Evolutionary conservation across 108 stramenopile species (phyloP).

Genomic region (Pseudonitzschia multiseries): DNA sequence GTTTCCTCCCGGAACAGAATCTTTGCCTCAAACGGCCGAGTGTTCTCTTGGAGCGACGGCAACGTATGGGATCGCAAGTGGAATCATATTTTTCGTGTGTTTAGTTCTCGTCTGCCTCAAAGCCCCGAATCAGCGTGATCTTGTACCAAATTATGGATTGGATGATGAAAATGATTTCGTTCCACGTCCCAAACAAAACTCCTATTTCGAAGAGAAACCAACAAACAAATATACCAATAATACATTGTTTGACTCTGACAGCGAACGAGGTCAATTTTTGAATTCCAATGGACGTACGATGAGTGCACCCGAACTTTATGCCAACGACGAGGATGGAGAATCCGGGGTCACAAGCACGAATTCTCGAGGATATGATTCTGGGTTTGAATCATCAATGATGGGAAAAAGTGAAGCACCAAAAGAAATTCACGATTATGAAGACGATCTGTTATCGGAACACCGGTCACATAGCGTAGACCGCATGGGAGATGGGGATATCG

Average conservation of each 20-base stretch:
- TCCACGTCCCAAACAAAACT: background rate
- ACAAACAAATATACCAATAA: background rate
- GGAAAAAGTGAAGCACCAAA: background rate
- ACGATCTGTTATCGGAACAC: constrained; percentile 11
- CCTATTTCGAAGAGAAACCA: background rate
- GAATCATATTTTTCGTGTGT: constrained; percentile 46
- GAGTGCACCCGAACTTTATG: background rate
- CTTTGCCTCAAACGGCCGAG: constrained; percentile 48
- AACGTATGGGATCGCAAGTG: constrained; percentile 46
- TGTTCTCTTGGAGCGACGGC: constrained; percentile 56
- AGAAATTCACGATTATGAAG: background rate
- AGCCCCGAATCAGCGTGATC: constrained; percentile 50
- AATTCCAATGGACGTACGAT: background rate
- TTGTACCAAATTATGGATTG: constrained; percentile 61
- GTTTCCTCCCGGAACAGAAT: constrained; percentile 47
- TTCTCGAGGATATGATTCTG: constrained; percentile 16
- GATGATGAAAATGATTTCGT: constrained; percentile 26
- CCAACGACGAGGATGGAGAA: background rate
- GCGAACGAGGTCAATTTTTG: background rate
- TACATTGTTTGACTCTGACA: constrained; percentile 10
- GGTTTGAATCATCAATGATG: constrained; percentile 2
- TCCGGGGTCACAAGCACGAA: constrained; percentile 1
- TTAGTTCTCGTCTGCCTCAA: constrained; percentile 62
- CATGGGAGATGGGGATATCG: background rate
- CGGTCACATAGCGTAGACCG: background rate